Evolutionary conservation across 257 asterid genomes (phyloP).

Genomic region (Thymus quinquecostatus): DNA sequence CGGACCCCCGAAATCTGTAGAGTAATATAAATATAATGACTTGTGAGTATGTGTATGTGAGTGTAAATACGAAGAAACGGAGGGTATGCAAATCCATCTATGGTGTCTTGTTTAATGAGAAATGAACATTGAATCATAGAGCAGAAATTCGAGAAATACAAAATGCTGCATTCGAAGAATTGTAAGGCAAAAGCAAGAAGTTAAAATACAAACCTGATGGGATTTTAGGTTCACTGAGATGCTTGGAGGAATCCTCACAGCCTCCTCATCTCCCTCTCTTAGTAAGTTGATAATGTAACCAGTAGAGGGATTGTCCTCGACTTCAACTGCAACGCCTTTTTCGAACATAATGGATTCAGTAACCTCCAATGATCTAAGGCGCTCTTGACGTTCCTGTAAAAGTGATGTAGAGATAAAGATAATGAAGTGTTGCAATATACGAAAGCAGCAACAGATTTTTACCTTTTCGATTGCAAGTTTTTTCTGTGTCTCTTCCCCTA

Average conservation of each 20-base stretch:
- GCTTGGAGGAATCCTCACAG: slow-evolving; percentile 87
- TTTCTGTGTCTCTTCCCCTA: slow-evolving; percentile 86
- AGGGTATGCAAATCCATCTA: neutral
- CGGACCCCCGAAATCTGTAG: slow-evolving; percentile 79
- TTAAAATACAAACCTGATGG: slow-evolving; percentile 67
- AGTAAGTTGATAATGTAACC: slow-evolving; percentile 82
- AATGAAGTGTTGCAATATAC: neutral
- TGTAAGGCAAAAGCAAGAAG: neutral
- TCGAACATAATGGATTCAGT: slow-evolving; percentile 44
- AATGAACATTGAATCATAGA: slow-evolving; percentile 6
- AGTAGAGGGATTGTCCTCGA: slow-evolving; percentile 55
- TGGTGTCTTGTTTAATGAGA: neutral
- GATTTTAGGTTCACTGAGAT: slow-evolving; percentile 68
- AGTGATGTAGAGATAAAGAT: slow-evolving; percentile 5
- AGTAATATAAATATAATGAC: neutral
- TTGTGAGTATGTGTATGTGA: neutral
- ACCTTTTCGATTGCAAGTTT: slow-evolving; percentile 94
- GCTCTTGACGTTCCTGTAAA: slow-evolving; percentile 89
- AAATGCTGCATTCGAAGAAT: too few species aligned
- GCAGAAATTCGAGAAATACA: too few species aligned
- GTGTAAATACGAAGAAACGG: neutral
- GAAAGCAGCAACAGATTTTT: slow-evolving; percentile 9
- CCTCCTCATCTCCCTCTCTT: slow-evolving; percentile 87
- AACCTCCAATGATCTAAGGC: slow-evolving; percentile 83
- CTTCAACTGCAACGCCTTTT: slow-evolving; percentile 51